These are phyloP conservation scores for Platanthera zijinensis DNA, from an alignment of 106 monocot genomes.

Conservation along the genomic window DNA sequence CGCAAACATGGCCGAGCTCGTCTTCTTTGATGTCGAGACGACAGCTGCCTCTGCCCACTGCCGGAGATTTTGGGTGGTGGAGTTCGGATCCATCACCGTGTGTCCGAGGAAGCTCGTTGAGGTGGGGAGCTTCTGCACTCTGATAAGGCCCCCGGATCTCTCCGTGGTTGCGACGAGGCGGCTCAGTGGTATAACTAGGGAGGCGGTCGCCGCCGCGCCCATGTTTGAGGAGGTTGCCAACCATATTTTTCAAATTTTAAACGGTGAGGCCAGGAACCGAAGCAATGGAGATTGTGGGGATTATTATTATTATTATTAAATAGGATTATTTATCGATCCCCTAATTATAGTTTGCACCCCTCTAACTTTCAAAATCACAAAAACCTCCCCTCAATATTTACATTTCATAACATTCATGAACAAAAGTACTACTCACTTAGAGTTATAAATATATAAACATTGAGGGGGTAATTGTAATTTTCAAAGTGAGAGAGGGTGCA, in stretches of 20 bases:
- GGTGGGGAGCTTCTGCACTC: conserved; percentile 76
- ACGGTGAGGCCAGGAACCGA: conserved; percentile 29
- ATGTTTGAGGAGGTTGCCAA: conserved; percentile 63
- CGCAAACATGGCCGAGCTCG: conserved; percentile 30
- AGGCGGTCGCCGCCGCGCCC: conserved; percentile 55
- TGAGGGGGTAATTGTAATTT: no score
- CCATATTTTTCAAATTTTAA: conserved; percentile 49
- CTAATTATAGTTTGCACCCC: no score
- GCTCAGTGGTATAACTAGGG: conserved; percentile 47
- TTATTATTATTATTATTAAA: no score
- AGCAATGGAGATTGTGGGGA: no score
- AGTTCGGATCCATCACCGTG: conserved; percentile 82
- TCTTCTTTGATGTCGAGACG: conserved; percentile 87
- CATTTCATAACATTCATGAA: no score
- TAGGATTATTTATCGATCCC: no score
- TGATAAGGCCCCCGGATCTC: conserved; percentile 58
- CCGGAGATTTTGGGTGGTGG: conserved; percentile 49
- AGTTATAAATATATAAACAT: no score
- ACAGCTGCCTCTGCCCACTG: conserved; percentile 32
- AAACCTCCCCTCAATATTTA: no score
- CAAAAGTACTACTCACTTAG: no score
- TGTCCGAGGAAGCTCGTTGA: conserved; percentile 81
- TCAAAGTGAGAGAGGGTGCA: no score
- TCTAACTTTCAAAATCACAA: no score
- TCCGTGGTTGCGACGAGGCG: conserved; percentile 43